Conservation (phyloP, 2,329 filamentous ascomycete genomes). For the Arthrobotrys conoides region DNA sequence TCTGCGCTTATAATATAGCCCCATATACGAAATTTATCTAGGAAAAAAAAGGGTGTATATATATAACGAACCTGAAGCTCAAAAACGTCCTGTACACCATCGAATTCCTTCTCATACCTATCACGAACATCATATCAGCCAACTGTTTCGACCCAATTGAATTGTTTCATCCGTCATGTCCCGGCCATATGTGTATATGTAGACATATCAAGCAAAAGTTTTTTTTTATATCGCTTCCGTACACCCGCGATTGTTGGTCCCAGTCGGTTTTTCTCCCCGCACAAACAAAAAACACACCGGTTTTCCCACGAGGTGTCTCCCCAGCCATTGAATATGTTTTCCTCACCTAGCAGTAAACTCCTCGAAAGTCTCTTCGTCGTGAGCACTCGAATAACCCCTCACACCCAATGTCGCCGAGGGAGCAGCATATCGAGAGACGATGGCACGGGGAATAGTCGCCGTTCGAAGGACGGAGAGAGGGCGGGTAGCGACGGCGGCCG, state of each 20-base stretch:
- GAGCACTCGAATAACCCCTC: constrained; percentile 73
- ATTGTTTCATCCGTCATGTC: constrained; percentile 11
- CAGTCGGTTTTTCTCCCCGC: too few species aligned
- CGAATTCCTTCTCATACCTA: constrained; percentile 99
- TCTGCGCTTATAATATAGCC: constrained; percentile 36
- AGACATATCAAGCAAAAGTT: neutral
- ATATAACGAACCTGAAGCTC: constrained; percentile 88
- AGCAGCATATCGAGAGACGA: constrained; percentile 62
- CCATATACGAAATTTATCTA: constrained; percentile 34
- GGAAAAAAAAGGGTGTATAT: constrained; percentile 26
- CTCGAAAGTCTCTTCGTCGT: constrained; percentile 97
- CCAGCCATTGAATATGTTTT: constrained; percentile 55
- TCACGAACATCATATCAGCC: constrained; percentile 25
- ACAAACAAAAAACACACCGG: constrained; percentile 4
- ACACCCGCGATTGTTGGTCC: constrained; percentile 2
- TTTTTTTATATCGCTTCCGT: constrained; percentile 8
- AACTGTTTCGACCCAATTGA: constrained; percentile 7
- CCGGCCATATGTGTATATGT: constrained; percentile 3
- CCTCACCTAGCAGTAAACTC: constrained; percentile 97
- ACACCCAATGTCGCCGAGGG: constrained; percentile 70
- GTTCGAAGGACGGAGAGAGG: constrained; percentile 69
- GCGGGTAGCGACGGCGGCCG: constrained; percentile 71
- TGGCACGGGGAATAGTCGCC: constrained; percentile 58
- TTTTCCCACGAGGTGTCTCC: neutral
- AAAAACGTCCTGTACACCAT: constrained; percentile 96